A percentile compares a stretch with the other conserved stretches of the same genome.
phyloP scores from a whole-genome alignment of 2,329 filamentous ascomycete species.

The Dendrostoma leiphaemia region DNA sequence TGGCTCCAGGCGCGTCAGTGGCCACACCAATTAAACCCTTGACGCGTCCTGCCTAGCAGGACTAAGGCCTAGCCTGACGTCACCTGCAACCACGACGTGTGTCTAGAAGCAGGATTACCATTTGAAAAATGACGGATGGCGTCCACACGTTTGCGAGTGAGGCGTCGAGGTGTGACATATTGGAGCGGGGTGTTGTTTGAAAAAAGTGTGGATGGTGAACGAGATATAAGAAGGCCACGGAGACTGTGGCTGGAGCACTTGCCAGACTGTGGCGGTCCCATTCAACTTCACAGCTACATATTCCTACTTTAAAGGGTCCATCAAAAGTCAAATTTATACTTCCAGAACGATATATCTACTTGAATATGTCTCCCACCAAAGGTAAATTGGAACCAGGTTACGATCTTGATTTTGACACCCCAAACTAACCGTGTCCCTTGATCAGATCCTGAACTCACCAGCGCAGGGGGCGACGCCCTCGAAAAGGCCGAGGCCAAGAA shows the following conservation, averaged over 20 bases:
- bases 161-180: not conserved
- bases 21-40: too few species aligned
- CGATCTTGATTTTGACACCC: fast-evolving
- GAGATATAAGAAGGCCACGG: not conserved
- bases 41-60: too few species aligned
- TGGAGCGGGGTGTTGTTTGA: not conserved
- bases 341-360: not conserved
- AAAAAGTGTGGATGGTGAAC: not conserved
- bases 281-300: too few species aligned
- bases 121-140: too few species aligned
- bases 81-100: too few species aligned
- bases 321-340: not conserved
- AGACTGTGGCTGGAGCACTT: not conserved
- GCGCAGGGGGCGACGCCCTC: constrained; percentile 8
- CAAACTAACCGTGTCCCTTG: not conserved
- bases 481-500: constrained; percentile 16
- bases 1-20: too few species aligned
- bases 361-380: not conserved
- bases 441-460: constrained; percentile 7
- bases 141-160: not conserved
- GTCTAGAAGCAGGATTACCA: too few species aligned
- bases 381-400: not conserved
- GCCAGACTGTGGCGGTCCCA: too few species aligned
- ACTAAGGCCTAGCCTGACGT: too few species aligned
- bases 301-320: not conserved